Conservation (phyloP, 345 rosid genomes). For the Linum tenue region DNA sequence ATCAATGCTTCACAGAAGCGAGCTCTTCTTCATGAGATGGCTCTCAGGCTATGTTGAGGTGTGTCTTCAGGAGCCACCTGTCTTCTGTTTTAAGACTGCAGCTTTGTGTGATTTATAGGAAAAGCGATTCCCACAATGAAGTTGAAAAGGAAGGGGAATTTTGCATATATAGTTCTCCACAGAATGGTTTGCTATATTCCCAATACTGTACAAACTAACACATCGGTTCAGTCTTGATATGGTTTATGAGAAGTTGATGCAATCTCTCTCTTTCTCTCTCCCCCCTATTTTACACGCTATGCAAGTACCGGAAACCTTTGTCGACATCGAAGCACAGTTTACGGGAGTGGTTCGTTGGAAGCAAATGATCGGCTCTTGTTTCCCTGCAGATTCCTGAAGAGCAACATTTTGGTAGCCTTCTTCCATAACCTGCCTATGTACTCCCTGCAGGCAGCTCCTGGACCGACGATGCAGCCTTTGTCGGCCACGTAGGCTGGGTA, state of each 20-base stretch:
- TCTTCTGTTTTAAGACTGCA: conserved; percentile 7
- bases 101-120: not conserved
- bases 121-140: conserved; percentile 8
- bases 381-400: conserved; percentile 11
- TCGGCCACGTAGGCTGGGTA: conserved; percentile 2
- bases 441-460: conserved; percentile 14
- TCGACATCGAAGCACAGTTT: no score
- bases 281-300: no score
- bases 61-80: not conserved
- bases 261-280: not conserved
- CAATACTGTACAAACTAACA: no score
- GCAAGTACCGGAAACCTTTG: no score
- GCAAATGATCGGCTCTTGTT: not conserved
- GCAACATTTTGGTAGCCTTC: conserved; percentile 29
- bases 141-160: not conserved
- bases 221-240: no score
- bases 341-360: no score
- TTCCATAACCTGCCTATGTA: conserved; percentile 33
- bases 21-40: conserved; percentile 95
- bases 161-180: not conserved
- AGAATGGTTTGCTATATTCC: no score
- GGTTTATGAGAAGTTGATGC: not conserved
- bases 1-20: conserved; percentile 85
- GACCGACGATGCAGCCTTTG: conserved; percentile 1
- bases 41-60: conserved; percentile 57